Base-by-base conservation (phyloP, 495 filamentous ascomycete genomes). In the Trichoderma orchidacearum region DNA sequence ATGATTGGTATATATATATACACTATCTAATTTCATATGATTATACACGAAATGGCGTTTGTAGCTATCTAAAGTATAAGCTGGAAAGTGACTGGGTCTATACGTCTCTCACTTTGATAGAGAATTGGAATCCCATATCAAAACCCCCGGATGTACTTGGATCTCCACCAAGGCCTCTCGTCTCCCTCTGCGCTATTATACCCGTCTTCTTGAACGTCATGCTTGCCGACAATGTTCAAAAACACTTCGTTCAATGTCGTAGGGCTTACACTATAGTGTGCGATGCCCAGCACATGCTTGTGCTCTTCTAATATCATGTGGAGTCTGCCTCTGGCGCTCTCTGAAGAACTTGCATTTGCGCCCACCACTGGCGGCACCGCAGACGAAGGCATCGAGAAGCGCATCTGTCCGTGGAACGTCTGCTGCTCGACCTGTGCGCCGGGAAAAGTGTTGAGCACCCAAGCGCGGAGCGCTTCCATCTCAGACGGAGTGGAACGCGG, bases 351-450 rank as follows among this genome's bases (percentile, higher is more conserved):
- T 11, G 41, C 18, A 5, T 3, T 17, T 27, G 21, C 41, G 21
- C 5, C 23, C 15, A 9, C 21, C 41, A 15, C 12, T 17, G n/a
- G n/a, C 53, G 13, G 25, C 2, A 32, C 41, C 18, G 45, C 56
- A 13, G 45, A 51, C 6, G 73, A 69, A 25, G 85, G 83, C 5
- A 89, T 77, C 30, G 76, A 79, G 66, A 88, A 89, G 6, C 83
- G 70, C 51, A 90, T 61, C 66, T 89, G 86, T 0, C 86, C 86
- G 58, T 87, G 85, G 58, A 81, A 85, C 9, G 73, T 79, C 59
- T 81, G 74, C 11, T 80, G 78, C 64, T 89, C 86, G 36, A 83
- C 67, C 28, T 66, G 62, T 1, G 83, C 83, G 5, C 75, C 76
- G 0, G 70, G 67, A 55, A 88, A 77, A 15, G 71, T 68, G 18